Percentiles rank a stretch among this genome's conserved stretches.
Conservation (phyloP, 257 asterid genomes). For the Ehretia macrophylla region DNA sequence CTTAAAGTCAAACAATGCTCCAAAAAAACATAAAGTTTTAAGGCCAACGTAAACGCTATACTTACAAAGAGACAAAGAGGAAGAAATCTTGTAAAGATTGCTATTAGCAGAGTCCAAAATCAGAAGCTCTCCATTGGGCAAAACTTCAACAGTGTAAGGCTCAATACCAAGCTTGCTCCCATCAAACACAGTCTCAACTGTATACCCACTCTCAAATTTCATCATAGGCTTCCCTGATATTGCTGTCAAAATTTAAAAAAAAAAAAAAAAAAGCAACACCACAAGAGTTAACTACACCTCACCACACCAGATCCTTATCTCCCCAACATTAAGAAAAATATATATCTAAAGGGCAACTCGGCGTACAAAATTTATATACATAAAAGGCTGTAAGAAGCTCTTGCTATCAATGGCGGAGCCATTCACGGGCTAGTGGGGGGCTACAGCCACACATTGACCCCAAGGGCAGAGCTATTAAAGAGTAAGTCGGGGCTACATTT, state of each 20-base stretch:
- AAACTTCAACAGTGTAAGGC: constrained; percentile 64
- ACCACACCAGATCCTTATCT: not conserved
- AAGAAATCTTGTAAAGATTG: constrained; percentile 78
- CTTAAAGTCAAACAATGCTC: not conserved
- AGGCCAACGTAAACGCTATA: not conserved
- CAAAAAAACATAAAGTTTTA: not conserved
- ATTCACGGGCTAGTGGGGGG: no score
- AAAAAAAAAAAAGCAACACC: constrained; percentile 2
- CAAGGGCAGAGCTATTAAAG: no score
- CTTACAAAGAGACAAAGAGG: constrained; percentile 80
- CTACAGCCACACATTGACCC: no score
- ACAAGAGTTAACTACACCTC: constrained; percentile 8
- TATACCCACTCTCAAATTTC: constrained; percentile 92
- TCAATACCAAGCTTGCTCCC: constrained; percentile 97
- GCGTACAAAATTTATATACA: no score
- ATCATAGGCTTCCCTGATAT: constrained; percentile 77
- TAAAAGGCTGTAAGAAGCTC: not conserved
- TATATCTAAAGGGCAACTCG: not conserved
- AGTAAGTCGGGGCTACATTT: no score
- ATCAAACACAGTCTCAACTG: constrained; percentile 89
- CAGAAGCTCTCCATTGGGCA: constrained; percentile 83
- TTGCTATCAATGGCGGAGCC: no score
- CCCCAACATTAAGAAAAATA: not conserved
- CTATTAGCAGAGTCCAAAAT: constrained; percentile 84
- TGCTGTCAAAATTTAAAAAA: constrained; percentile 32